A percentile compares a stretch with the other conserved stretches of the same genome.
These are phyloP conservation scores for Takashimella tepidaria DNA, from an alignment of 1,284 basidiomycete genomes.

Conservation along the genomic window DNA sequence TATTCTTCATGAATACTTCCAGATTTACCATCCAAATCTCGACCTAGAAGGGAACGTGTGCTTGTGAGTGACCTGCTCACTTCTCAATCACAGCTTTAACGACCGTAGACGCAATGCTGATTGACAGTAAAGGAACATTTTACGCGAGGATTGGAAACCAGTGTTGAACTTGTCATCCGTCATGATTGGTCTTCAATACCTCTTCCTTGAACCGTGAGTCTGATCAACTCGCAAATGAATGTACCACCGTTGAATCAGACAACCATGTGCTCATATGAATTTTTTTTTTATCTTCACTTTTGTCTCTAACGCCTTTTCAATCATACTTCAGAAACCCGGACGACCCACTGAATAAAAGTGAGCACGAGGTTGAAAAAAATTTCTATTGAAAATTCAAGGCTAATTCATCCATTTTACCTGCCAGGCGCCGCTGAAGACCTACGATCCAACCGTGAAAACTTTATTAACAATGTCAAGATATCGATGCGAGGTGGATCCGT, in stretches of 20 bases:
- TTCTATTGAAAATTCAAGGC: too few species aligned
- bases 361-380: too few species aligned
- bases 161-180: constrained; percentile 91
- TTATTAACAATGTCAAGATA: constrained; percentile 71
- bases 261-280: too few species aligned
- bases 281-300: neutral
- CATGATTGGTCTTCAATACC: constrained; percentile 95
- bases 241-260: neutral
- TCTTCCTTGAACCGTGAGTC: constrained; percentile 82
- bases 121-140: constrained; percentile 61
- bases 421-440: constrained; percentile 93
- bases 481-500: constrained; percentile 75
- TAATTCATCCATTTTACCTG: constrained; percentile 5
- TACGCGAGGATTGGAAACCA: constrained; percentile 99
- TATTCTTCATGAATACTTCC: too few species aligned
- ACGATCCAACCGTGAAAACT: constrained; percentile 72
- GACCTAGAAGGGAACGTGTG: constrained; percentile 97
- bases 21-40: constrained; percentile 99
- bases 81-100: too few species aligned
- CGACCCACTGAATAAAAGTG: constrained; percentile 97
- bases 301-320: constrained; percentile 4
- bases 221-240: neutral
- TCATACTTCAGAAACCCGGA: constrained; percentile 68
- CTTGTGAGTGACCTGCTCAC: constrained; percentile 53
- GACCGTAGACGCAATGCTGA: constrained; percentile 22